Percentiles rank a stretch among this genome's conserved stretches.
These are phyloP conservation scores for Hanseniaspora meyeri DNA, from an alignment of 805 yeast genomes.

Conservation along the genomic window DNA sequence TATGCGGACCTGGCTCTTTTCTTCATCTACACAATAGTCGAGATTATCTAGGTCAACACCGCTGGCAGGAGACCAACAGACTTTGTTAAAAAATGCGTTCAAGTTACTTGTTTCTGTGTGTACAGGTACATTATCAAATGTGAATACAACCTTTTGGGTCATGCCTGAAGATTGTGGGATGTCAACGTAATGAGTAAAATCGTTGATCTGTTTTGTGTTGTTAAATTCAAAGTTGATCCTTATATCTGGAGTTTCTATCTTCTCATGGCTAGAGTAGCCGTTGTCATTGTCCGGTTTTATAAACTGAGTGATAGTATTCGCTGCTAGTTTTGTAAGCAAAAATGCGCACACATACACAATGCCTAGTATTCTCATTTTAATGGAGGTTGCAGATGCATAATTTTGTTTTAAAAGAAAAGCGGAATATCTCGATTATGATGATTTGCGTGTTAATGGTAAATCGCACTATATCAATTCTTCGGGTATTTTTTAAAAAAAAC, in stretches of 20 bases:
- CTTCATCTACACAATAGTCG: neutral
- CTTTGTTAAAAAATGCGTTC: conserved; percentile 3
- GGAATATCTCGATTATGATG: too few species aligned
- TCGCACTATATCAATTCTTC: too few species aligned
- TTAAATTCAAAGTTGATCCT: neutral
- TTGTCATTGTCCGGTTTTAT: neutral
- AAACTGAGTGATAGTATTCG: conserved; percentile 6
- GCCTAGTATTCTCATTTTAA: neutral
- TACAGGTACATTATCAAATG: neutral
- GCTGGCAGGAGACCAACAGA: conserved; percentile 7
- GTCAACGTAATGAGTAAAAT: neutral
- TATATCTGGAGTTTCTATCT: neutral
- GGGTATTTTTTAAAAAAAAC: too few species aligned
- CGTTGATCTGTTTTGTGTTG: neutral
- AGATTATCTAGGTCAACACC: neutral
- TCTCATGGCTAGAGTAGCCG: neutral
- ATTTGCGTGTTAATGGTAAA: too few species aligned
- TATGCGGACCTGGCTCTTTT: neutral
- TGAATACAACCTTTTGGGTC: neutral
- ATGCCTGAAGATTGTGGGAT: neutral
- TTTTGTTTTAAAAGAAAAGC: neutral
- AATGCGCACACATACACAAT: neutral
- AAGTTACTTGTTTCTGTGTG: neutral
- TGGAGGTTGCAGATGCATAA: neutral
- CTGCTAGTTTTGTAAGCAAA: neutral